Base-by-base conservation (phyloP, 2,329 filamentous ascomycete genomes). In the Acephala macrosclerotiorum region DNA sequence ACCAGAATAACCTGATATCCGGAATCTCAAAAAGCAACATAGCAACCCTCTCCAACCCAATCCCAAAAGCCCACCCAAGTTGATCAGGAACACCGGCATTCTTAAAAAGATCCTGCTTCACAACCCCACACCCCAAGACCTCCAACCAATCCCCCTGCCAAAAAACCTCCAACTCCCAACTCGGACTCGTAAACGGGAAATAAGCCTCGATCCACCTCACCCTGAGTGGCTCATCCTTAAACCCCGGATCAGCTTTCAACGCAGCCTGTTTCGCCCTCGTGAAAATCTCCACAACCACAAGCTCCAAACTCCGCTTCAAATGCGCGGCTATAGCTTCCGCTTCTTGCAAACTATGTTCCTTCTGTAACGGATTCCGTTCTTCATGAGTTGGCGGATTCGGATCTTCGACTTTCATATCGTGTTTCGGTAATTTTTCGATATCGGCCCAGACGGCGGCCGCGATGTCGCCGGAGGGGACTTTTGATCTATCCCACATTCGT, bases 1-100 rank as follows among this genome's bases (percentile, higher is more conserved):
- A 96, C 96, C 96, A 99, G 82, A 99, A 98, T 4, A 98, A 88
- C 14, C 96, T 90, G 72, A 99, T 99, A 76, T 99, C 96, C 0
- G 94, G 93, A 66, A 99, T 97, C 66, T 92, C 91, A 82, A 97
- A 99, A 26, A 99, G 87, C 40, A 99, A 87, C 96, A 99, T 99
- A 67, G 96, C 95, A 69, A 99, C 95, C 67, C 96, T 89, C 79
- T 99, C 96, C 33, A 99, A 86, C 2, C 96, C 96, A 20, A 98
- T 84, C 40, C 96, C 96, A 79, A 98, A 99, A 0, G 96, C 96
- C 96, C 96, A 99, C 5, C 94, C 95, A 2, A 97, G 79, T 74
- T 92, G 89, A 63, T 87, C 81, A 3, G 91, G 88, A 55, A 93
- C 88, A 58, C 88, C 91, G 0, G 95, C 94, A 62, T 92, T 89